A percentile compares a stretch with the other conserved stretches of the same genome.
Evolutionary conservation across 495 filamentous ascomycete genomes (phyloP).

Genomic region (Penicillium parvum): DNA sequence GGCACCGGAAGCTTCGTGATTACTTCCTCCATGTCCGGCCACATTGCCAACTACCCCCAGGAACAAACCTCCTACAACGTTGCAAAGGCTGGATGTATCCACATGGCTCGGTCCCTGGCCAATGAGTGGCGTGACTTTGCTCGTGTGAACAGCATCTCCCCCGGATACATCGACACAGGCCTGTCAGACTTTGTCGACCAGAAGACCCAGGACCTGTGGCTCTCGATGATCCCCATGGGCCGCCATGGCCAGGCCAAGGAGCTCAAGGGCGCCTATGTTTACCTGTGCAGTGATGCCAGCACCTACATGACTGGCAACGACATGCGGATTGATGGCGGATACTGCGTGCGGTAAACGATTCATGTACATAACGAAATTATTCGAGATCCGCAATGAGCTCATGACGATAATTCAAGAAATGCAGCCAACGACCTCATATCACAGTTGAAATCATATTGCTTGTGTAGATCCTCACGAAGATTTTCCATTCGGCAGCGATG

Average conservation of each 20-base stretch:
- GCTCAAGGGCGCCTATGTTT: conserved; percentile 80
- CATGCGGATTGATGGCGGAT: conserved; percentile 69
- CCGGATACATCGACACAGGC: conserved; percentile 77
- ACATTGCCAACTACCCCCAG: conserved; percentile 74
- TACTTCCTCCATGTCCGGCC: conserved; percentile 64
- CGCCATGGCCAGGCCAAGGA: conserved; percentile 73
- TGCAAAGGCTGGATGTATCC: conserved; percentile 61
- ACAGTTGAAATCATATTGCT: no score
- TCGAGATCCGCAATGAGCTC: background rate
- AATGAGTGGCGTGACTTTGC: conserved; percentile 79
- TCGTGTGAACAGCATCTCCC: conserved; percentile 67
- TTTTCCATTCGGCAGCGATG: no score
- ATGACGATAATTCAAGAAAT: no score
- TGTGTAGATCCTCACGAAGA: no score
- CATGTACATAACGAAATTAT: conserved; percentile 6
- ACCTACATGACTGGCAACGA: conserved; percentile 82
- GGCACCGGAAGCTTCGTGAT: conserved; percentile 59
- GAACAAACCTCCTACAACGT: conserved; percentile 80
- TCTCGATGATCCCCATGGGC: conserved; percentile 70
- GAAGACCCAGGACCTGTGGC: conserved; percentile 68
- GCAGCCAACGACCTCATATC: no score
- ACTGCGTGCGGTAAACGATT: conserved; percentile 37
- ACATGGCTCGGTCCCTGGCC: conserved; percentile 57
- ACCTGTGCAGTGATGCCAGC: conserved; percentile 68
- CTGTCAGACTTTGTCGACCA: conserved; percentile 69